Base-by-base conservation (phyloP, 352 stramenopile genomes). In the Saprolegnia parasitica region DNA sequence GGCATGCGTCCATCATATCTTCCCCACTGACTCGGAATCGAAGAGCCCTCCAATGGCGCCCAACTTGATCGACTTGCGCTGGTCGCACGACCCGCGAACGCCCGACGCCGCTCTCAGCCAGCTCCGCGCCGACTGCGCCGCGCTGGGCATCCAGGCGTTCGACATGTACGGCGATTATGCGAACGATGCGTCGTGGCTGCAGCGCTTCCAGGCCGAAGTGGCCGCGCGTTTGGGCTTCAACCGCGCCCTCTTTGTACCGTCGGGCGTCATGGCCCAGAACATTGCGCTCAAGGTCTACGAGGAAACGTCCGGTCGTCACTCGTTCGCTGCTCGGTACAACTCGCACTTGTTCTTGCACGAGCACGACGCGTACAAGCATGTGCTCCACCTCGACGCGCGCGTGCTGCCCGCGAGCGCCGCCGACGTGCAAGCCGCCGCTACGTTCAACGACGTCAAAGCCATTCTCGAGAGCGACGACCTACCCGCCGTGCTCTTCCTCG, bases 331-430 rank as follows among this genome's bases (percentile, higher is more conserved):
- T 60, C 80, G 87, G 65, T 58, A 74, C 50, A 79, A 82, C 23
- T 80, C 71, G 60, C 80, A 89, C 71, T 73, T 89, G 63, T 57
- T 86, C 1, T 56, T 88, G 21, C 78, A 87, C 62, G 81, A 89
- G 68, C 71, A 85, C 26, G 58, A 87, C 46, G 72, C 71, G 18
- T 85, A 78, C 54, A 40, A 50, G 1, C 68, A 89, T 40, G 56
- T 89, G 18, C 72, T 84, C 62, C 55, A 73, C 8, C 76, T 88
- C 61, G 68, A 83, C 47, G 68, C 72, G n/a, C 13, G 83, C 13
- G 24, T 81, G 4, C 37, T 87, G 0, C 63, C 49, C 54, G 73
- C 64, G 61, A 68, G 18, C 32, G 39, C 0, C 1, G 67, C 21
- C 24, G 65, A 16, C 11, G 63, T 40, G 66, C 84, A 46, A 61